Percentiles rank a stretch among this genome's conserved stretches.
Evolutionary conservation across 805 yeast genomes (phyloP).

Genomic region (Wickerhamomyces bisporus): DNA sequence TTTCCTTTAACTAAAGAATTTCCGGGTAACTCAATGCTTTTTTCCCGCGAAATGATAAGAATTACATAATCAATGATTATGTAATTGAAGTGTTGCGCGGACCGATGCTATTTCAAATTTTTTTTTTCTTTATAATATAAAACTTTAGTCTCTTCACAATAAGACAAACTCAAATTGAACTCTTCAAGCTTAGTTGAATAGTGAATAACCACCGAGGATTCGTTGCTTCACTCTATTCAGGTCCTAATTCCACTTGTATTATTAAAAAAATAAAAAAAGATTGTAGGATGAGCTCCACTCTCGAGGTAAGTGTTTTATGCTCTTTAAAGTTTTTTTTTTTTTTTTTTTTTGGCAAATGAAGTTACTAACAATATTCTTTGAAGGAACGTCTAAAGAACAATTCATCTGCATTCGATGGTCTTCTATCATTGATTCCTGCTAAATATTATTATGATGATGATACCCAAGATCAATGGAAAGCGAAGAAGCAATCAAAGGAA

Average conservation of each 20-base stretch:
- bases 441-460: slow-evolving; percentile 91
- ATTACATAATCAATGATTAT: neutral
- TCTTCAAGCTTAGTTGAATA: too few species aligned
- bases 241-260: too few species aligned
- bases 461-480: slow-evolving; percentile 86
- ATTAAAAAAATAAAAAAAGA: too few species aligned
- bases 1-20: too few species aligned
- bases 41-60: too few species aligned
- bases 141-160: too few species aligned
- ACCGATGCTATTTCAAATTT: slow-evolving; percentile 9
- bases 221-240: too few species aligned
- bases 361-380: neutral
- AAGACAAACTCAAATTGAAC: too few species aligned
- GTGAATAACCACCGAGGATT: neutral
- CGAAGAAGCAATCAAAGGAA: slow-evolving; percentile 66
- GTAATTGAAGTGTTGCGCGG: slow-evolving; percentile 2
- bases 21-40: slow-evolving; percentile 2
- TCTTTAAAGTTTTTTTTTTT: too few species aligned
- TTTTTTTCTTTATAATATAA: too few species aligned
- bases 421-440: slow-evolving; percentile 88
- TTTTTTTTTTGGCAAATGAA: too few species aligned
- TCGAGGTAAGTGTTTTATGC: slow-evolving; percentile 43
- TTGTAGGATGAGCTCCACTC: slow-evolving; percentile 46
- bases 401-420: slow-evolving; percentile 80
- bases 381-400: slow-evolving; percentile 75